Evolutionary conservation across 1,284 basidiomycete genomes (phyloP).

Genomic region (Cryptococcus wingfieldii): DNA sequence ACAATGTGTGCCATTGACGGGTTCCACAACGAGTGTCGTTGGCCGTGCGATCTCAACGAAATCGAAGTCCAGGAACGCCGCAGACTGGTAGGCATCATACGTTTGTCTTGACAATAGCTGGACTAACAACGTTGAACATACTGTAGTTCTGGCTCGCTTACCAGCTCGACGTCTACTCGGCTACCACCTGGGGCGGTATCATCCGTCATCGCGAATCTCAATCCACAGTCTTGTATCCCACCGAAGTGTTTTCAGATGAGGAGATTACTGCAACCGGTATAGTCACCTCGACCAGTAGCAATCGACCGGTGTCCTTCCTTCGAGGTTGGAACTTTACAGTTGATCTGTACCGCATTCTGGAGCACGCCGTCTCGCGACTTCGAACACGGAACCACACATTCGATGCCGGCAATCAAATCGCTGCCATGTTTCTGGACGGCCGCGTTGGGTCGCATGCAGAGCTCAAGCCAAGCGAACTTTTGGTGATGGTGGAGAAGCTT

Average conservation of each 20-base stretch:
- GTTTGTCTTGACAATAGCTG: neutral
- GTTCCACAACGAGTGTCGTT: conserved; percentile 40
- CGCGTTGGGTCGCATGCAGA: conserved; percentile 5
- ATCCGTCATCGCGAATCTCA: conserved; percentile 42
- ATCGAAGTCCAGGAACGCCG: conserved; percentile 41
- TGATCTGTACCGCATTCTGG: conserved; percentile 44
- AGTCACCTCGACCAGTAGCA: neutral
- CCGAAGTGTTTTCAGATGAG: conserved; percentile 34
- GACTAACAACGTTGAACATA: neutral
- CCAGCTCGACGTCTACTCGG: conserved; percentile 40
- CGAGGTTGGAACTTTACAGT: conserved; percentile 45
- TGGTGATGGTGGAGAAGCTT: conserved; percentile 30
- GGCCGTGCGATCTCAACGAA: conserved; percentile 33
- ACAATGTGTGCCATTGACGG: conserved; percentile 37
- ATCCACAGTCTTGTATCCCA: conserved; percentile 41
- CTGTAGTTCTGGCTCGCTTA: conserved; percentile 45
- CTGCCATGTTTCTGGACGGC: conserved; percentile 19
- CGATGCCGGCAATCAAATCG: conserved; percentile 14
- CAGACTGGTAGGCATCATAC: conserved; percentile 23
- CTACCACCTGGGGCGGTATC: conserved; percentile 40
- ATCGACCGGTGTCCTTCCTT: conserved; percentile 27
- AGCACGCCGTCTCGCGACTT: conserved; percentile 38
- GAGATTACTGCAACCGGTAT: conserved; percentile 24
- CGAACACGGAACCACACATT: conserved; percentile 17
- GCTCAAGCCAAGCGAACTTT: conserved; percentile 25